phyloP scores from a whole-genome alignment of 176 grass and related monocot species.

The Eragrostis nindensis region DNA sequence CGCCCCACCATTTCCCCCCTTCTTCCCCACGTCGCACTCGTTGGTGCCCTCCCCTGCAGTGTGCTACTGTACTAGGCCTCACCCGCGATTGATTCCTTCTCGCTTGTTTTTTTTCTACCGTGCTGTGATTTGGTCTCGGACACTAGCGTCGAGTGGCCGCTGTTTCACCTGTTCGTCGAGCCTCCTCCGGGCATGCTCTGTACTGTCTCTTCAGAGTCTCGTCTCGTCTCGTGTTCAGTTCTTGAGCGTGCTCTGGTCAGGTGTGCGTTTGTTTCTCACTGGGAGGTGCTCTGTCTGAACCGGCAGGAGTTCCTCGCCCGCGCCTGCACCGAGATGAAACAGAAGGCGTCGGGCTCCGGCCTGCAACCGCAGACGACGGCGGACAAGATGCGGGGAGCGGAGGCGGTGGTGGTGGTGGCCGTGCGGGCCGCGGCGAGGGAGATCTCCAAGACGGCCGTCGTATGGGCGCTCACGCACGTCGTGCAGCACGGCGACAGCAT shows the following conservation, averaged over 20 bases:
- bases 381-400: conserved; percentile 20
- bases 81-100: not conserved
- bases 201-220: not conserved
- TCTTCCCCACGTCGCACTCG: conserved; percentile 20
- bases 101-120: not conserved
- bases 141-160: not conserved
- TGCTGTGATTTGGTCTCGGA: conserved; percentile 26
- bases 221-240: not conserved
- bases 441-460: conserved; percentile 72
- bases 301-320: not conserved
- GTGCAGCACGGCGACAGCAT: conserved; percentile 81
- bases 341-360: not conserved
- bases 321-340: not conserved
- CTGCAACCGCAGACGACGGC: conserved; percentile 30
- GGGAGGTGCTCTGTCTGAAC: conserved; percentile 11
- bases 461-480: conserved; percentile 90
- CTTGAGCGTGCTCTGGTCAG: too few relatives aligned
- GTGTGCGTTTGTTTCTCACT: not conserved
- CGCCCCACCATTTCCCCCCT: not conserved
- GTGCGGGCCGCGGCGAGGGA: conserved; percentile 70
- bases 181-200: not conserved
- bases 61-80: too few relatives aligned
- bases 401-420: conserved; percentile 66
- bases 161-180: conserved; percentile 10
- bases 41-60: not conserved